Evolutionary conservation across 177 flowering plant species (phyloP), one percentile per base, ranked within the genome.

Genomic region (Vitis hybrid): DNA sequence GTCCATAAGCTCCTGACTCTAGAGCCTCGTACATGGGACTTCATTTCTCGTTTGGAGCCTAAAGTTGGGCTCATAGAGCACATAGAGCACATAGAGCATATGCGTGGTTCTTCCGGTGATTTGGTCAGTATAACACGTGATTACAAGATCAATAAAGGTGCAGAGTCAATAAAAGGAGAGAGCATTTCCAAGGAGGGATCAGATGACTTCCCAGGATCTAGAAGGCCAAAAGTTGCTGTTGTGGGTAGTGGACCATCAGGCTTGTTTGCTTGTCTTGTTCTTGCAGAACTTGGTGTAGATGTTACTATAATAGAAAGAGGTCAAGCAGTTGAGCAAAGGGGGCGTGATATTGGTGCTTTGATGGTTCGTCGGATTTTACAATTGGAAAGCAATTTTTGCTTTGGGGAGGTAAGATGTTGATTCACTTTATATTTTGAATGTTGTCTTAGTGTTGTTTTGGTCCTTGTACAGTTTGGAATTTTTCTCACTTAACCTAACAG

Each of bases 191-290:
- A 67, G 19, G 65, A 49, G 8, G 54, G 60, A 52, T 60, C 73
- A 39, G 2, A 22, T 66, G 78, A 71, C 52, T 13, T 49, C 14
- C 31, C 66, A 1, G n/a, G 59, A 15, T 29, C 34, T 48, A 73
- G 65, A 72, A 90, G 73, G 67, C 97, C 97, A 10, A 90, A 81
- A 82, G 77, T 96, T 76, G 97, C 87, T 7, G 91, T 94, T 61
- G 97, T 96, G 65, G 99, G 99, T 10, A 85, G 97, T 73, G 99
- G 98, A 19, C 99, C 99, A 52, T 82, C 99, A 2, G 97, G 98
- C 18, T 83, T 96, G 79, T 94, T 96, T 87, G 97, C 97, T 69
- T 73, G 97, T 73, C 98, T 94, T 68, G 99, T 91, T 67, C 98
- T 96, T 71, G 97, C 88, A 20, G 99, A 94, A 82, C 83, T 90